phyloP scores from a whole-genome alignment of 371 early-diverging fungal genomes.

The Capillidium rhysosporum region DNA sequence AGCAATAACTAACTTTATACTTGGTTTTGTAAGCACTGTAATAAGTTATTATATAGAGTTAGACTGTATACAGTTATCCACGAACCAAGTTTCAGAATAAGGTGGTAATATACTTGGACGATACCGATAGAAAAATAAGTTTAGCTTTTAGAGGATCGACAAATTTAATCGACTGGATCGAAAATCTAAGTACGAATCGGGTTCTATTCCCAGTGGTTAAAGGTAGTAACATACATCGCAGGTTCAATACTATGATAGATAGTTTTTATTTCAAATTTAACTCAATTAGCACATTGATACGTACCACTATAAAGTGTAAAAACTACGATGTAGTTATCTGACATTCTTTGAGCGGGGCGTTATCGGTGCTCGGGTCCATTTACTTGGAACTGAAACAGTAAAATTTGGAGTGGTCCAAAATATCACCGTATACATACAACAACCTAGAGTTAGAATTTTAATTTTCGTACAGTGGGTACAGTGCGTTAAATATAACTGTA shows the following conservation, averaged over 20 bases:
- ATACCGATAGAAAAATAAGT: neutral
- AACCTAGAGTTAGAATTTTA: neutral
- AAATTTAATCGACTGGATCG: neutral
- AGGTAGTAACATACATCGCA: too few species aligned
- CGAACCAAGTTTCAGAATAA: neutral
- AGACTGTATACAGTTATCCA: neutral
- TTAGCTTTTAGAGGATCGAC: neutral
- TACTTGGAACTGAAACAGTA: neutral
- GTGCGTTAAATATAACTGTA: neutral
- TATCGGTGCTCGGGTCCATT: neutral
- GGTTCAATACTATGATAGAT: too few species aligned
- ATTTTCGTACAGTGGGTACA: neutral
- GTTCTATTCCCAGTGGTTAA: too few species aligned
- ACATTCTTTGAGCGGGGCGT: slow-evolving; percentile 3
- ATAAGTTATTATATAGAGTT: neutral
- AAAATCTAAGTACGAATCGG: too few species aligned
- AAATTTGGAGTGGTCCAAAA: neutral
- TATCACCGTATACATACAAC: neutral
- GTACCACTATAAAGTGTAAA: neutral
- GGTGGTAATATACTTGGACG: neutral
- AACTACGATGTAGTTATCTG: neutral
- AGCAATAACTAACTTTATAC: neutral
- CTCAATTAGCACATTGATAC: neutral
- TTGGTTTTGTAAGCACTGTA: slow-evolving; percentile 1
- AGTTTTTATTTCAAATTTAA: neutral